Base-by-base conservation (phyloP, 257 asterid species). In the Nicotiana tomentosiformis region DNA sequence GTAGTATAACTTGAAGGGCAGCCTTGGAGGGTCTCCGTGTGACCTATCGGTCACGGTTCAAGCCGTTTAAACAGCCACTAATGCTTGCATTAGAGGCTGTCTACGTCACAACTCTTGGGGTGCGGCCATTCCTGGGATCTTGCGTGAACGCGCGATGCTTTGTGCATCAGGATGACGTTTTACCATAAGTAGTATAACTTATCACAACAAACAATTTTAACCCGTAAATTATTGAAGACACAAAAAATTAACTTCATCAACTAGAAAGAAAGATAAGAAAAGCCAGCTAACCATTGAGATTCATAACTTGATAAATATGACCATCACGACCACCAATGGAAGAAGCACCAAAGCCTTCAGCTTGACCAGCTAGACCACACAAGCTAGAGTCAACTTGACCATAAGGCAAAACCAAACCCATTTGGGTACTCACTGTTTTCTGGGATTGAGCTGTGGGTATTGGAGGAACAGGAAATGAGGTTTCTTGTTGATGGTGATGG, bases 311-410 rank as follows among this genome's bases (percentile, higher is more conserved):
- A 72, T 83, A 84, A 68, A 88, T 72, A 77, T 87, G 79, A 60
- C 93, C 93, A 81, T 86, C 82, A 46, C 84, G 84, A 20, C 93
- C 93, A 65, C 93, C 93, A 43, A 88, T 30, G 64, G 93, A 84
- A 8, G 66, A 78, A 55, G 87, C 87, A 29, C 93, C 93, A 46
- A 86, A 90, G 16, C 93, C 93, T 64, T 90, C 90, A 51, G 93
- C 91, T 81, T 87, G 84, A 39, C 86, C 84, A 67, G 91, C 87
- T 9, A 90, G 83, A 77, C 85, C 86, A 29, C 91, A 46, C 82
- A 90, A 74, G 58, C n/a, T 77, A 20, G 90, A 77, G 43, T 90
- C 90, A 11, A 88, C 88, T 14, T 84, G 77, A 43, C 23, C 30
- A 78, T 90, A 90, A 32, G 91, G 93, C 68, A 87, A 67, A 90